These are phyloP conservation scores for Blastobotrys buckinghamii DNA, from an alignment of 1,139 yeast genomes.

Conservation along the genomic window DNA sequence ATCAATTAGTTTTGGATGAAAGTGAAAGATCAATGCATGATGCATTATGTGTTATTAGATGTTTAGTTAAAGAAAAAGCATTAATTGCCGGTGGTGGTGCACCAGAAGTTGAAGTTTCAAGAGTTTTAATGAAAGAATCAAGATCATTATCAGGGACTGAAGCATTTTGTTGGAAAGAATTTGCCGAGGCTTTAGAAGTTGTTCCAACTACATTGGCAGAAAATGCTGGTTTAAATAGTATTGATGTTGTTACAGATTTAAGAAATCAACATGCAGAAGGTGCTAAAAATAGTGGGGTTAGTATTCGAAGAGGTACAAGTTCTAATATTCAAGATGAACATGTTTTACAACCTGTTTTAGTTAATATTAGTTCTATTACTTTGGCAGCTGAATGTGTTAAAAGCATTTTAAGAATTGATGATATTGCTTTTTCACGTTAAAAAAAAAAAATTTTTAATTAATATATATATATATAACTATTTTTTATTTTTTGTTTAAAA, in stretches of 20 bases:
- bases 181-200: conserved; percentile 92
- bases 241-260: conserved; percentile 90
- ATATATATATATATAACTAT: background rate
- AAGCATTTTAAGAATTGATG: conserved; percentile 92
- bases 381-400: conserved; percentile 96
- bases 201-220: conserved; percentile 97
- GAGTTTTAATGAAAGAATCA: conserved; percentile 72
- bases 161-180: conserved; percentile 91
- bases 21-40: conserved; percentile 96
- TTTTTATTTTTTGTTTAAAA: conserved; percentile 24
- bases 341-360: conserved; percentile 93
- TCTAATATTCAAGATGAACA: conserved; percentile 90
- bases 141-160: conserved; percentile 80
- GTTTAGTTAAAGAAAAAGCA: conserved; percentile 90
- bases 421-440: conserved; percentile 62
- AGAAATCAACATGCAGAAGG: conserved; percentile 90
- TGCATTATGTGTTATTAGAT: conserved; percentile 93
- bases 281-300: conserved; percentile 90
- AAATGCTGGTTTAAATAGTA: conserved; percentile 94
- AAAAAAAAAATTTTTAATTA: background rate
- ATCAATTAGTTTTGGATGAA: conserved; percentile 82
- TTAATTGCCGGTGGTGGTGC: conserved; percentile 99
- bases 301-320: conserved; percentile 90
- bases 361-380: conserved; percentile 87
- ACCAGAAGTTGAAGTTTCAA: conserved; percentile 91